Base-by-base conservation (phyloP, 805 yeast species). In the Kodamaea jinghongensis region DNA sequence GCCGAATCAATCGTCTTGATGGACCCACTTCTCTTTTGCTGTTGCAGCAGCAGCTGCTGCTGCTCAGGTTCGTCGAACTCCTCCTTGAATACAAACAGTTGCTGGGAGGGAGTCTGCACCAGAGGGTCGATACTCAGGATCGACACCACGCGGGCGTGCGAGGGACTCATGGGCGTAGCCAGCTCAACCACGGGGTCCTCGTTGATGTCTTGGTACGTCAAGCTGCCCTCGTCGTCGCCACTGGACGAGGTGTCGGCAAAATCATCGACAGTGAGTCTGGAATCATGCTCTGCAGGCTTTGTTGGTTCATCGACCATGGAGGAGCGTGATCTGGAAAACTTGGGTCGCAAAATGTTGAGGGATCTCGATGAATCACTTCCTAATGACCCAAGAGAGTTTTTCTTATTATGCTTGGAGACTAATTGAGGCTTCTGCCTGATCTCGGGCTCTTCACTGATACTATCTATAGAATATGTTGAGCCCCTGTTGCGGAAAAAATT, bases 221-320 rank as follows among this genome's bases (percentile, higher is more conserved):
- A 20, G 23, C 23, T 20, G 23, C 23, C 23, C 23, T 33, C 45
- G 34, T 44, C 17, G 11, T 36, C 38, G n/a, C 38, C 47, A 4
- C 41, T 36, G 1, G 57, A 49, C 2, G 59, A 48, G n/a, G 71
- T 58, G 46, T 68, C 74, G 12, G 73, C 73, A 47, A 68, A 65
- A 31, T 67, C 73, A 8, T 56, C 61, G 16, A 63, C 39, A 4
- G 51, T 49, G 23, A 56, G 42, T 17, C 17, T 3, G 33, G 36
- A 20, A 25, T 34, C 23, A 11, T 26, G 31, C 25, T 11, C 13
- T 4, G 17, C 16, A 12, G 31, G 16, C 8, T 17, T 20, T 34
- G 33, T 3, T 7, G 34, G 13, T 17, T 37, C 40, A n/a, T 38
- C 41, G 3, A 20, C 36, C 16, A 38, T 20, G 26, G 62, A 52